Percentiles rank a stretch among this genome's conserved stretches.
phyloP scores from a whole-genome alignment of 768 basidiomycete species.

The Brasilioporus rufonigricans region DNA sequence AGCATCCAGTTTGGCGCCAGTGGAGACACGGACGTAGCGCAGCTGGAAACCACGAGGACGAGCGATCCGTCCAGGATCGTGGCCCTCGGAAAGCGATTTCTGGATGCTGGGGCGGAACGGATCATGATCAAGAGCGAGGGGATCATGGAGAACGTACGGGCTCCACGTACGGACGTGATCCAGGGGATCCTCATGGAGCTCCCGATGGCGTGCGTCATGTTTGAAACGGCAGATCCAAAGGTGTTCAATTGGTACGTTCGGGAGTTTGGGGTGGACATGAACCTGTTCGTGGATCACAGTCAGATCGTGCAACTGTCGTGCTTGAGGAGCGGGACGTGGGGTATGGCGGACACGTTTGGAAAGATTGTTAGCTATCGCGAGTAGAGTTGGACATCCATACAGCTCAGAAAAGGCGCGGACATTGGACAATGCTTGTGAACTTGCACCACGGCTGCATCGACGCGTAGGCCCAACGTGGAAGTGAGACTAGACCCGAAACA shows the following conservation, averaged over 20 bases:
- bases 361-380: slow-evolving; percentile 41
- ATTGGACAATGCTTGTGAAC: too few relatives aligned
- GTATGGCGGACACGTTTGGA: slow-evolving; percentile 43
- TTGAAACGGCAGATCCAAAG: slow-evolving; percentile 45
- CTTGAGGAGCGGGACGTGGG: slow-evolving; percentile 44
- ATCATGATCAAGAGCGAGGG: slow-evolving; percentile 49
- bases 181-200: slow-evolving; percentile 39
- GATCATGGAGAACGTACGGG: slow-evolving; percentile 45
- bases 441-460: too few relatives aligned
- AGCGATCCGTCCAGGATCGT: slow-evolving; percentile 27
- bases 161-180: slow-evolving; percentile 43
- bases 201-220: slow-evolving; percentile 44
- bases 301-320: slow-evolving; percentile 46
- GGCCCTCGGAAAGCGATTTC: slow-evolving; percentile 38
- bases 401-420: too few relatives aligned
- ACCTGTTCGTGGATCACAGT: slow-evolving; percentile 45
- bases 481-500: too few relatives aligned
- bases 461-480: too few relatives aligned
- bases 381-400: background rate
- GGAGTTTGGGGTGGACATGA: slow-evolving; percentile 41
- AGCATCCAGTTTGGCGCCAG: slow-evolving; percentile 48
- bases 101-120: slow-evolving; percentile 44
- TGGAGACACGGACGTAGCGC: slow-evolving; percentile 38
- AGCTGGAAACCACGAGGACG: slow-evolving; percentile 39
- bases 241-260: slow-evolving; percentile 46